Base-by-base conservation (phyloP, 2,329 filamentous ascomycete genomes). In the Periconia sp. region DNA sequence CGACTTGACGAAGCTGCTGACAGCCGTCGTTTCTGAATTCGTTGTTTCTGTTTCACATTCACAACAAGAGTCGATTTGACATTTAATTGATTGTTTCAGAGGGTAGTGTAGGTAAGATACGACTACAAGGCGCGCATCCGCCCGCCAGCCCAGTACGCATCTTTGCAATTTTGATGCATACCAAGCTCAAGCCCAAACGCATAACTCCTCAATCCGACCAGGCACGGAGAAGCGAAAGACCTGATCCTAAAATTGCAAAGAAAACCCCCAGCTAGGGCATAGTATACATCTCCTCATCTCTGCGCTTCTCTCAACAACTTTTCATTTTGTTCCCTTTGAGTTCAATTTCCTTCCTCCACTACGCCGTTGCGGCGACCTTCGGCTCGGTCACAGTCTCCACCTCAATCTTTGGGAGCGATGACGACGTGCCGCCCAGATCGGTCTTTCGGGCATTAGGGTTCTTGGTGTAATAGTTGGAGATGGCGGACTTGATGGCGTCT, bases 401-500 rank as follows among this genome's bases (percentile, higher is more conserved):
- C 58, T 84, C 81, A 47, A 84, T 77, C 71, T 81, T 82, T 34
- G 88, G 84, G 63, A 92, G 78, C 58, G 84, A 78, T 36, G 84
- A 80, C 40, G 78, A 83, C 18, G 87, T 92, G 56, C 89, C 89
- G 41, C 86, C 85, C 9, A 96, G 81, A 66, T 92, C 84, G 26
- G 90, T 95, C 43, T 78, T 66, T 62, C 83, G 82, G 24, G 84
- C 84, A 50, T 87, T 84, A 46, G 89, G 89, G 75, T 95, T 94
- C 81, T 95, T 94, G 66, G 84, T 88, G 77, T 92, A 89, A 78
- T 94, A 95, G 72, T 95, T 89, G 52, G 84, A 86, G 66, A 95
- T 94, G 57, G 90, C 90, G 25, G 88, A 90, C 74, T 94, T 94
- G 80, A 95, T 95, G 52, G 89, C 90, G 66, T 95, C 89, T 71